Percentiles rank a stretch among this genome's conserved stretches.
phyloP scores from a whole-genome alignment of 192 early-diverging fungal species.

The Dimargaris xerosporica region DNA sequence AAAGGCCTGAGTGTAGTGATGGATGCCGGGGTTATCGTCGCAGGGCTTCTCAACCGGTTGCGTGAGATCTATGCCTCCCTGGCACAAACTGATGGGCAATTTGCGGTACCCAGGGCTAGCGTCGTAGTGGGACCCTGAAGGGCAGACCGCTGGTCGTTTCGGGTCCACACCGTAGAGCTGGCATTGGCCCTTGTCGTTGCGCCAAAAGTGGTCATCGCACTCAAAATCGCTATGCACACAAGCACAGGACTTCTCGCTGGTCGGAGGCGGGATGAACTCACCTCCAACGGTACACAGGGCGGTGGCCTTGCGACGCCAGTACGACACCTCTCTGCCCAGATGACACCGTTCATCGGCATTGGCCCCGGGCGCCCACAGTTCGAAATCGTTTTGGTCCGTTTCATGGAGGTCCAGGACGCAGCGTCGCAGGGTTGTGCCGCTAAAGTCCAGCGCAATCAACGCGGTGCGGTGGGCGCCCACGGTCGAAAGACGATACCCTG shows the following conservation, averaged over 20 bases:
- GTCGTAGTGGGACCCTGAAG: conserved; percentile 40
- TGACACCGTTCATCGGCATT: conserved; percentile 44
- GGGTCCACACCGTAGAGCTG: conserved; percentile 56
- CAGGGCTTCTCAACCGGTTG: conserved; percentile 53
- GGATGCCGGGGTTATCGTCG: conserved; percentile 30
- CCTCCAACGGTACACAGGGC: conserved; percentile 53
- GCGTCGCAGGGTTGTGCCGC: conserved; percentile 20
- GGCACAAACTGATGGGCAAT: conserved; percentile 55
- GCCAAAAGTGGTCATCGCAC: conserved; percentile 78
- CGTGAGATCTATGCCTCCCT: conserved; percentile 48
- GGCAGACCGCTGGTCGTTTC: conserved; percentile 53
- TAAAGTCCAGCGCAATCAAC: conserved; percentile 46
- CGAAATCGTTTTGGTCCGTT: conserved; percentile 65
- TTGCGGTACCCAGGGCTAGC: conserved; percentile 74
- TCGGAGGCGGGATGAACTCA: conserved; percentile 37
- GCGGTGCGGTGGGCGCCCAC: conserved; percentile 16
- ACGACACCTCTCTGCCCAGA: conserved; percentile 41
- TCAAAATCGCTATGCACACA: conserved; percentile 73
- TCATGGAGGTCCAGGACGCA: conserved; percentile 33
- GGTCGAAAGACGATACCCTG: conserved; percentile 29
- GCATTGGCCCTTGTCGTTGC: conserved; percentile 48
- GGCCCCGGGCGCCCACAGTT: conserved; percentile 66
- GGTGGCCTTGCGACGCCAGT: conserved; percentile 58
- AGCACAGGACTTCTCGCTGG: conserved; percentile 38
- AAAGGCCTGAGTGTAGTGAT: conserved; percentile 17